phyloP scores from a whole-genome alignment of 257 asterid genomes.

The Nicotiana otophora region DNA sequence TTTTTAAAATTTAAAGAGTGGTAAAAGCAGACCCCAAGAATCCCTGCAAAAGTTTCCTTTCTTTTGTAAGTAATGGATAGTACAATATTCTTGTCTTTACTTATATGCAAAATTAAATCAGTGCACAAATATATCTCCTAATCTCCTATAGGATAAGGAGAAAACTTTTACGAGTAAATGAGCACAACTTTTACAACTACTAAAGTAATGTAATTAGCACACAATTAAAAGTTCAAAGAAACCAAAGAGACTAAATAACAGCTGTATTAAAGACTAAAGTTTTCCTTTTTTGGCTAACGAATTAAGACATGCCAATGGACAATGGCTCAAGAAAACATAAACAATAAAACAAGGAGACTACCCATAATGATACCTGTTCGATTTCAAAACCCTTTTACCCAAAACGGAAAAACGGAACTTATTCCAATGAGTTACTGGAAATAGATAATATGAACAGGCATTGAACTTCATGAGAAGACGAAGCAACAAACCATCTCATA shows the following conservation, averaged over 20 bases:
- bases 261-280: neutral
- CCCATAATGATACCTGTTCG: neutral
- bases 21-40: neutral
- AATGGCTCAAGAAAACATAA: too few relatives aligned
- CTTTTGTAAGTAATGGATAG: neutral
- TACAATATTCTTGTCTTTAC: neutral
- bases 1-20: neutral
- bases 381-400: neutral
- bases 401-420: neutral
- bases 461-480: too few relatives aligned
- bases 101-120: neutral
- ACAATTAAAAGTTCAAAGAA: neutral
- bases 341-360: too few relatives aligned
- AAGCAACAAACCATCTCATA: too few relatives aligned
- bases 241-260: neutral
- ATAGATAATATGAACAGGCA: too few relatives aligned
- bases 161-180: neutral
- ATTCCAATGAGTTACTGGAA: neutral
- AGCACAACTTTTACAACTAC: neutral
- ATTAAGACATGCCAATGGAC: too few relatives aligned
- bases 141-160: neutral
- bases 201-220: neutral
- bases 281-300: neutral
- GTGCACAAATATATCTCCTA: neutral
- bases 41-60: neutral